Evolutionary conservation across 2,329 filamentous ascomycete genomes (phyloP).

Genomic region (Exserohilum rostratum): DNA sequence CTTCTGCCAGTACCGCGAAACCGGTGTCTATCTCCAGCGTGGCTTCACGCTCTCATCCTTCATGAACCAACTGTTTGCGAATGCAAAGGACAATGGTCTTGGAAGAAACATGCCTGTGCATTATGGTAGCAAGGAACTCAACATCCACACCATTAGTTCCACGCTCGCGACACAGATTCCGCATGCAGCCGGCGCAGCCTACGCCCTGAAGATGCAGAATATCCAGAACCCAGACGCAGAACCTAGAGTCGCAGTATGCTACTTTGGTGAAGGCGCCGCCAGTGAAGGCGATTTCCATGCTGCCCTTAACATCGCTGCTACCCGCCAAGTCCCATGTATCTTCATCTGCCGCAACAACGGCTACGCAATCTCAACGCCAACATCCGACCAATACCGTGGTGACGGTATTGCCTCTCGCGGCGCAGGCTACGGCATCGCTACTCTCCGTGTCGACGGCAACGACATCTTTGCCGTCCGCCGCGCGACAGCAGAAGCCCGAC

Average conservation of each 20-base stretch:
- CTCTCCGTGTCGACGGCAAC: constrained; percentile 91
- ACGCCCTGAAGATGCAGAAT: constrained; percentile 82
- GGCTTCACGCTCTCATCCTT: constrained; percentile 88
- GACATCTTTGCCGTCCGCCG: constrained; percentile 89
- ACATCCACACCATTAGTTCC: constrained; percentile 88
- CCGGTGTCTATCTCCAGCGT: constrained; percentile 87
- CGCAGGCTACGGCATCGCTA: constrained; percentile 91
- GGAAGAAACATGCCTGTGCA: constrained; percentile 98
- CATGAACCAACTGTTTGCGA: constrained; percentile 94
- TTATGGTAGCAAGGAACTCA: constrained; percentile 82
- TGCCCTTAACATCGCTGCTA: constrained; percentile 88
- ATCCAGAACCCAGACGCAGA: constrained; percentile 68
- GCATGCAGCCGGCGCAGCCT: constrained; percentile 84
- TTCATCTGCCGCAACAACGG: constrained; percentile 95
- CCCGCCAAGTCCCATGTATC: constrained; percentile 81
- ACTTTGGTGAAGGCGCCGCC: constrained; percentile 89
- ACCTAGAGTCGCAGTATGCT: constrained; percentile 76
- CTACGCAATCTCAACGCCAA: constrained; percentile 88
- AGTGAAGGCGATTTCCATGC: constrained; percentile 93
- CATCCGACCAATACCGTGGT: constrained; percentile 86
- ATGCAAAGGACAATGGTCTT: constrained; percentile 76
- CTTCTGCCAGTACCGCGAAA: constrained; percentile 93
- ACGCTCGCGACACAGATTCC: constrained; percentile 88
- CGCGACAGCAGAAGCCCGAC: constrained; percentile 76
- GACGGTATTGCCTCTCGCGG: constrained; percentile 89